phyloP scores from a whole-genome alignment of 1,139 yeast genomes.

The Magnusiomyces paraingens region DNA sequence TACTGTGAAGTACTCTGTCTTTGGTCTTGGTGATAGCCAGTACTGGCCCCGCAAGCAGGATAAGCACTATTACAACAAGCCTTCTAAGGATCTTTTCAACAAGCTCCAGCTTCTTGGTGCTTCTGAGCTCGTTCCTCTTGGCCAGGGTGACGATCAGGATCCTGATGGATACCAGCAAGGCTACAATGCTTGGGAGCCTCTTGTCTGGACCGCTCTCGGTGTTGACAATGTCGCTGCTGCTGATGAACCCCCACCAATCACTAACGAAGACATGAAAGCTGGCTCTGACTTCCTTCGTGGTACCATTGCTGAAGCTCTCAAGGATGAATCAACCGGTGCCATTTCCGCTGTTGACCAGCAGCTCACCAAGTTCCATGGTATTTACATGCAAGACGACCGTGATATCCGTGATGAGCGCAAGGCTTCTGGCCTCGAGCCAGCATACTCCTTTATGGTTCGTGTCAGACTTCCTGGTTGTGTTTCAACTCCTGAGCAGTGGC shows the following conservation, averaged over 20 bases:
- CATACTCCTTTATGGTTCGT: slow-evolving; percentile 93
- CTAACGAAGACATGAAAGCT: slow-evolving; percentile 92
- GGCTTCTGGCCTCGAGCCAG: slow-evolving; percentile 89
- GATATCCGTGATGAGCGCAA: slow-evolving; percentile 91
- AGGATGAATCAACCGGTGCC: slow-evolving; percentile 83
- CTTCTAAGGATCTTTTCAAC: slow-evolving; percentile 66
- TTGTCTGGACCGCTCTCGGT: slow-evolving; percentile 82
- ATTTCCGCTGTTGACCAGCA: slow-evolving; percentile 91
- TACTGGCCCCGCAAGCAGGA: slow-evolving; percentile 99
- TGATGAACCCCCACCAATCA: slow-evolving; percentile 93
- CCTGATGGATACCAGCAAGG: slow-evolving; percentile 94
- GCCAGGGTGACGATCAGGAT: slow-evolving; percentile 94
- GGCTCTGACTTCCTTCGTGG: slow-evolving; percentile 87
- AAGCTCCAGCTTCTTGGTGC: slow-evolving; percentile 69
- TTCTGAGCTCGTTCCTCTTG: slow-evolving; percentile 62
- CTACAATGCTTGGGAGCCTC: slow-evolving; percentile 78
- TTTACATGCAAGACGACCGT: slow-evolving; percentile 98
- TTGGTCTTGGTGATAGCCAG: slow-evolving; percentile 89
- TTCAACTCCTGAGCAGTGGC: slow-evolving; percentile 84
- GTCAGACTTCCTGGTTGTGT: slow-evolving; percentile 92
- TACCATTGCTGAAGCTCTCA: slow-evolving; percentile 81
- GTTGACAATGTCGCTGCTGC: slow-evolving; percentile 77
- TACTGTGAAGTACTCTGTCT: slow-evolving; percentile 62
- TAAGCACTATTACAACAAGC: slow-evolving; percentile 87
- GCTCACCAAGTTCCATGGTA: slow-evolving; percentile 95